Evolutionary conservation across 2,329 filamentous ascomycete genomes (phyloP).

Genomic region (Drechslera avenae): DNA sequence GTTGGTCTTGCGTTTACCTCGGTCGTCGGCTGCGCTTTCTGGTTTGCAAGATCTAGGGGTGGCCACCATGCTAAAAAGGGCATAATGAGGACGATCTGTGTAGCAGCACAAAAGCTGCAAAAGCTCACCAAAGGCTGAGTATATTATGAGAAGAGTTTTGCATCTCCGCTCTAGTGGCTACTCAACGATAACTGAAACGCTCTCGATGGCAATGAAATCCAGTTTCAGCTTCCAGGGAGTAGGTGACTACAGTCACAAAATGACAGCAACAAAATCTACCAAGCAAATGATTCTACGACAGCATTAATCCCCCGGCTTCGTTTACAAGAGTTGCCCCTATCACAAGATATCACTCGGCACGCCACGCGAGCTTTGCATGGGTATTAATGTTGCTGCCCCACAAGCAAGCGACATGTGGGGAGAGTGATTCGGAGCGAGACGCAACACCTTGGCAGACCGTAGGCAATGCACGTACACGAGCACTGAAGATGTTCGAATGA

Average conservation of each 20-base stretch:
- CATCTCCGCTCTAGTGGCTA: no score
- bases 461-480: no score
- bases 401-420: conserved; percentile 12
- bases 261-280: no score
- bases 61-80: conserved; percentile 32
- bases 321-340: background rate
- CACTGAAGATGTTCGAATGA: no score
- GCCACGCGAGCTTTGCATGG: conserved; percentile 6
- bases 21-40: conserved; percentile 22
- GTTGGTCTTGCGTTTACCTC: conserved; percentile 31
- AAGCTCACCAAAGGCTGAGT: conserved; percentile 13
- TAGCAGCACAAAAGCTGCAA: conserved; percentile 30
- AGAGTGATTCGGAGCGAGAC: conserved; percentile 13
- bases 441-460: background rate
- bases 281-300: no score
- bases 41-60: conserved; percentile 32
- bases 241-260: no score
- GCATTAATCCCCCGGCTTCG: no score
- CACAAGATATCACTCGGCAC: background rate
- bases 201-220: background rate
- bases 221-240: no score
- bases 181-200: background rate
- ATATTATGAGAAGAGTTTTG: background rate
- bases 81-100: conserved; percentile 34
- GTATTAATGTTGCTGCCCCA: conserved; percentile 6